Conservation (phyloP, 2,329 filamentous ascomycete species). For the Nothopassalora personata region DNA sequence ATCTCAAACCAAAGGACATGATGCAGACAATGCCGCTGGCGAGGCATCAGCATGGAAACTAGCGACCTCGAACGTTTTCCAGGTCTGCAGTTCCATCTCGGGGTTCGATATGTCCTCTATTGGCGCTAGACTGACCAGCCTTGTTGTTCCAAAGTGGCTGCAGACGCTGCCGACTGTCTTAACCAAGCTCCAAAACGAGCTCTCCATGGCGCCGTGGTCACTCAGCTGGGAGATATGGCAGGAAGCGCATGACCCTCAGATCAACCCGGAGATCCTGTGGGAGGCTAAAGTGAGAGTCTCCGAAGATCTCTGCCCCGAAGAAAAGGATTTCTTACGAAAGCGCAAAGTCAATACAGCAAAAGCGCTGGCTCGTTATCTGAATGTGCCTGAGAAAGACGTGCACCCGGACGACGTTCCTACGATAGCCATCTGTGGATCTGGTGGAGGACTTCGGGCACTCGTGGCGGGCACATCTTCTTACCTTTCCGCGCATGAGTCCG, state of each 20-base stretch:
- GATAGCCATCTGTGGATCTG: conserved; percentile 91
- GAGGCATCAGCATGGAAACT: conserved; percentile 24
- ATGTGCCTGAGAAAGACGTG: conserved; percentile 71
- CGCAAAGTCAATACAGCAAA: conserved; percentile 63
- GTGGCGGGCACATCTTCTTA: conserved; percentile 88
- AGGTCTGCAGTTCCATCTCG: conserved; percentile 26
- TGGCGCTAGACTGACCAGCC: conserved; percentile 26
- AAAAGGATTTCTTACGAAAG: conserved; percentile 66
- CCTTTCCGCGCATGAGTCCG: conserved; percentile 75
- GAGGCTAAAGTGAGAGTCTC: conserved; percentile 79
- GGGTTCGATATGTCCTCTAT: conserved; percentile 26
- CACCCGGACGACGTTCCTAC: conserved; percentile 87
- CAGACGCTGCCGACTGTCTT: conserved; percentile 69
- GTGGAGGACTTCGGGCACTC: conserved; percentile 81
- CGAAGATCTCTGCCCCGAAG: conserved; percentile 72
- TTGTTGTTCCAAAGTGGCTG: conserved; percentile 76
- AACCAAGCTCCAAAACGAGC: conserved; percentile 76
- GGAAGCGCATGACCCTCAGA: conserved; percentile 75
- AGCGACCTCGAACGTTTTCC: conserved; percentile 23
- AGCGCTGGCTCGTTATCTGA: conserved; percentile 77
- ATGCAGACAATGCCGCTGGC: conserved; percentile 10
- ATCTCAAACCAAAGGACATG: conserved; percentile 22
- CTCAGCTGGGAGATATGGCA: conserved; percentile 89
- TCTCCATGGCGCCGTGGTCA: conserved; percentile 81
- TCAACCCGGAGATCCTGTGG: conserved; percentile 82